Percentiles rank a stretch among this genome's conserved stretches.
phyloP scores from a whole-genome alignment of 1,284 basidiomycete species.

The Pyrrhoderma noxium region DNA sequence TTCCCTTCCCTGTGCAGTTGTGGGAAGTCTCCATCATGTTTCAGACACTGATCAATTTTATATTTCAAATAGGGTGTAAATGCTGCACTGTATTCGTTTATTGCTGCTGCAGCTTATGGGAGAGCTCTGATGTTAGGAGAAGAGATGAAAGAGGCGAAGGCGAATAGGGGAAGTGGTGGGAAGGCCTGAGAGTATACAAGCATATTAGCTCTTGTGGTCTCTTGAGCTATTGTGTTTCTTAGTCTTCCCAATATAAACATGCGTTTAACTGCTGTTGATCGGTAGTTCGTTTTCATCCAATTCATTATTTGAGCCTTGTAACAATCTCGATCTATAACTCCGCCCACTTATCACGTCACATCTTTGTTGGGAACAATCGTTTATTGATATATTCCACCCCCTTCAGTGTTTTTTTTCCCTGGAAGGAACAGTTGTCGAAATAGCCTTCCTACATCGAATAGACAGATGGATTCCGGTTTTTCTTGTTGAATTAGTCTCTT shows the following conservation, averaged over 20 bases:
- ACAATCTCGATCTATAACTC: too few relatives aligned
- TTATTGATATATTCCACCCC: too few relatives aligned
- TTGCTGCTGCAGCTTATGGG: constrained; percentile 58
- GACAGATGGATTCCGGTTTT: too few relatives aligned
- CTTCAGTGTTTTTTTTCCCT: too few relatives aligned
- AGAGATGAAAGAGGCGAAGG: constrained; percentile 55
- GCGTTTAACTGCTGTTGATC: constrained; percentile 17
- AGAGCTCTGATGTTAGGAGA: constrained; percentile 61
- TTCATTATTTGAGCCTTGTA: too few relatives aligned
- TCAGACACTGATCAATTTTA: not conserved
- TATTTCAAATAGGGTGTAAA: constrained; percentile 57
- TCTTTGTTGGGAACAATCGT: too few relatives aligned
- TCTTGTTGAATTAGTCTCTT: too few relatives aligned
- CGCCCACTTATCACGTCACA: too few relatives aligned
- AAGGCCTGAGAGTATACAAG: constrained; percentile 38
- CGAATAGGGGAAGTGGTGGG: constrained; percentile 51
- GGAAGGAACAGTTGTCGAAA: too few relatives aligned
- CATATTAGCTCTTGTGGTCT: not conserved
- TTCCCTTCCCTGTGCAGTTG: not conserved
- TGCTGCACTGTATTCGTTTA: constrained; percentile 61
- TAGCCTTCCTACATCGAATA: too few relatives aligned
- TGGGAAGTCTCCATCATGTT: not conserved
- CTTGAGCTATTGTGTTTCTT: constrained; percentile 3
- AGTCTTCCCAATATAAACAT: constrained; percentile 16
- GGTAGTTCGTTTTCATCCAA: too few relatives aligned